phyloP scores from a whole-genome alignment of 192 early-diverging fungal species.

The Coemansia sp. region DNA sequence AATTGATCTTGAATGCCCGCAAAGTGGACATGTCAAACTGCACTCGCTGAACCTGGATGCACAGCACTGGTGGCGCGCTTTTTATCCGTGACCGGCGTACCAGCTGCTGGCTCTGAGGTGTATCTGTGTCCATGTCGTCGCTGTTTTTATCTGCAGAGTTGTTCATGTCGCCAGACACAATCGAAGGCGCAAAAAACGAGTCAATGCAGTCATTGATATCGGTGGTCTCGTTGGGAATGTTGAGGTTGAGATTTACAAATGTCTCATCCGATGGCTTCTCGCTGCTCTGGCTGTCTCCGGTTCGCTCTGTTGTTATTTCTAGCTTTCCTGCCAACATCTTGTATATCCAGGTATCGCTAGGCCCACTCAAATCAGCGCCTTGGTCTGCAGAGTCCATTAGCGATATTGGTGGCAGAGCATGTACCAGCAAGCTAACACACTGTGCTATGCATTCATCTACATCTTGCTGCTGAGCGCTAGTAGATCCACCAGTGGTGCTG shows the following conservation, averaged over 20 bases:
- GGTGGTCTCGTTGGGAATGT: slow-evolving; percentile 15
- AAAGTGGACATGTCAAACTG: slow-evolving; percentile 62
- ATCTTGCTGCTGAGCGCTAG: slow-evolving; percentile 54
- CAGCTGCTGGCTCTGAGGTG: neutral
- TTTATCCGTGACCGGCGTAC: slow-evolving; percentile 19
- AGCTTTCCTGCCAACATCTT: slow-evolving; percentile 32
- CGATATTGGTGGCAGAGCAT: slow-evolving; percentile 56
- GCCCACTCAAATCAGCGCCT: slow-evolving; percentile 2
- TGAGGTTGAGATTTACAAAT: slow-evolving; percentile 42
- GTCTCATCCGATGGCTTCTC: slow-evolving; percentile 18
- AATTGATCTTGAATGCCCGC: slow-evolving; percentile 66
- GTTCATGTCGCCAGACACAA: neutral
- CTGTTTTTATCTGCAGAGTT: neutral
- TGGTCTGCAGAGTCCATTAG: slow-evolving; percentile 9
- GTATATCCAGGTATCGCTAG: slow-evolving; percentile 40
- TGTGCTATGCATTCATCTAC: slow-evolving; percentile 75
- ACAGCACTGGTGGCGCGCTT: slow-evolving; percentile 65
- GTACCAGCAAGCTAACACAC: slow-evolving; percentile 60
- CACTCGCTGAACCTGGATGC: slow-evolving; percentile 68
- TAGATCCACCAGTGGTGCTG: neutral
- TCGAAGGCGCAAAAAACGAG: slow-evolving; percentile 35
- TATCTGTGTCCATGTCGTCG: slow-evolving; percentile 18
- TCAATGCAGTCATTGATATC: slow-evolving; percentile 54
- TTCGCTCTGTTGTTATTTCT: slow-evolving; percentile 9
- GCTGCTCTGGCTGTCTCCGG: neutral